Evolutionary conservation across 2,329 filamentous ascomycete species (phyloP).

Genomic region (Paracoccidioides brasiliensis): DNA sequence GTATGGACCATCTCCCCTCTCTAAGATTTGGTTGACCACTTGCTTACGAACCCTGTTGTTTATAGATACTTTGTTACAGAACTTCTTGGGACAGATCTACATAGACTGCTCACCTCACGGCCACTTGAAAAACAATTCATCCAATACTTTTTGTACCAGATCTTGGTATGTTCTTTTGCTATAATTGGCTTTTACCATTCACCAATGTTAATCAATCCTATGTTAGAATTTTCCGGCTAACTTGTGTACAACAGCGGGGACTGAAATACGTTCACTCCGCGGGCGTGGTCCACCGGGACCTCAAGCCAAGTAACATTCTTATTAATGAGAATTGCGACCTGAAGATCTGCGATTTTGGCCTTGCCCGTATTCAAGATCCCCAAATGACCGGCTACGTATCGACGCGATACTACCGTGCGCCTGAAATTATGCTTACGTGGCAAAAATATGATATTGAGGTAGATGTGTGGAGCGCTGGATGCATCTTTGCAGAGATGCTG

Average conservation of each 20-base stretch:
- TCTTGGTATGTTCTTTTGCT: constrained; percentile 55
- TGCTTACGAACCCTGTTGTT: constrained; percentile 6
- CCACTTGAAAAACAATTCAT: constrained; percentile 99
- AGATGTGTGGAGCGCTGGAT: constrained; percentile 72
- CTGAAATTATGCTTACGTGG: constrained; percentile 99
- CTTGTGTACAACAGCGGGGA: constrained; percentile 57
- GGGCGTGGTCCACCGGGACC: constrained; percentile 89
- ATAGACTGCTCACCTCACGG: constrained; percentile 85
- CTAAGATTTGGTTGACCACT: neutral
- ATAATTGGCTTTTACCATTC: neutral
- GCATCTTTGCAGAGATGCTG: constrained; percentile 4
- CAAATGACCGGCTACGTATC: constrained; percentile 99
- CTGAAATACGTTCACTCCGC: constrained; percentile 99
- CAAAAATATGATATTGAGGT: constrained; percentile 99
- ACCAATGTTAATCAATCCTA: neutral
- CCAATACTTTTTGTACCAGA: constrained; percentile 99
- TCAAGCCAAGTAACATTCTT: constrained; percentile 97
- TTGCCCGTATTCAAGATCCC: constrained; percentile 94
- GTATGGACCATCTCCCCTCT: constrained; percentile 40
- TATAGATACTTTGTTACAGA: constrained; percentile 93
- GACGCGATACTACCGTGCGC: constrained; percentile 94
- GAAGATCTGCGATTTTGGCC: constrained; percentile 98
- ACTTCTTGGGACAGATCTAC: constrained; percentile 88
- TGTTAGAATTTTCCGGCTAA: neutral
- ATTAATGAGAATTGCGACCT: constrained; percentile 99